Base-by-base conservation (phyloP, 139 green algal species). In the Dunaliella sp. region DNA sequence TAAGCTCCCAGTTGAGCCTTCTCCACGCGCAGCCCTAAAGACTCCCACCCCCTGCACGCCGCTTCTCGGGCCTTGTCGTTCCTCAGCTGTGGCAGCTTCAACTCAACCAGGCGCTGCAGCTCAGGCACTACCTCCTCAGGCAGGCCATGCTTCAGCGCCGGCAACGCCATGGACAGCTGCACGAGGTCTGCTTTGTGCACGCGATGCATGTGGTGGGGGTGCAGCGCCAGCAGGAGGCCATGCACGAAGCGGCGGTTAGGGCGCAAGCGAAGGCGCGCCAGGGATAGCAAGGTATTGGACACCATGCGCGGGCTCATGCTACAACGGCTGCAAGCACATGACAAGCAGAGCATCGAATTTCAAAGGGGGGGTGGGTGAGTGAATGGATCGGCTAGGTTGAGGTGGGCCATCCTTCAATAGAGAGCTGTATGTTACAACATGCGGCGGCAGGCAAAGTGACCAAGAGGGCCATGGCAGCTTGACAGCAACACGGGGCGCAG, bases 151-250 rank as follows among this genome's bases (percentile, higher is more conserved):
- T 85, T 74, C 85, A 91, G 57, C 82, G 34, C 1, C 83, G 88
- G 25, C 89, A 82, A 33, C 86, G 97, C 97, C 26, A 93, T 99
- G 88, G 95, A 94, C 30, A 99, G 92, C 96, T 98, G n/a, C 96
- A 99, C 93, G 77, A 85, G 35, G 93, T 99, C 28, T 89, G 80
- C 1, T 93, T 91, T 48, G 95, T 99, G 38, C 88, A 96, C 83
- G 86, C 91, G 74, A 97, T 97, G 1, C 86, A 97, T 78, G 98
- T 95, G 1, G 92, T 99, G 28, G 99, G 97, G 2, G 94, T 98
- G 74, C 99, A 99, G 92, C 99, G 97, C 93, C 91, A 95, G 95
- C n/a, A 96, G 37, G 1, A 88, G 30, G 22, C 92, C 88, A 1
- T 94, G 77, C 24, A 95, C 25, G 24, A 95, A 65, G 48, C 48